Conservation (phyloP, 257 asterid genomes). For the Salvia hispanica region DNA sequence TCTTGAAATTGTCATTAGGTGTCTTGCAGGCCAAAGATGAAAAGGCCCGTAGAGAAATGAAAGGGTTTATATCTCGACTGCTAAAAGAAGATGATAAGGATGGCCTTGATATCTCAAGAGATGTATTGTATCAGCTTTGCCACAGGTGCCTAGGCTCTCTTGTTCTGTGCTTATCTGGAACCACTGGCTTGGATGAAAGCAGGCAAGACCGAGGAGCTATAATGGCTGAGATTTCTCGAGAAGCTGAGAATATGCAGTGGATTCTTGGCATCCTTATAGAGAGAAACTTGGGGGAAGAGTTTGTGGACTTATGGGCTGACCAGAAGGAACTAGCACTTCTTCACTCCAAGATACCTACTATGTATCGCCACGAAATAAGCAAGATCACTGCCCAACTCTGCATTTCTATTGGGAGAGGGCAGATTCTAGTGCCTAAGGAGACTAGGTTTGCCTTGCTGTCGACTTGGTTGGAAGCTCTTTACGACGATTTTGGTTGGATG, state of each 20-base stretch:
- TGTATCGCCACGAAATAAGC: constrained; percentile 85
- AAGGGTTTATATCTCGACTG: constrained; percentile 54
- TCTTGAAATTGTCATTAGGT: constrained; percentile 60
- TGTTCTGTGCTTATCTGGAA: constrained; percentile 67
- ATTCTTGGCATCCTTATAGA: constrained; percentile 66
- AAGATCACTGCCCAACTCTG: constrained; percentile 85
- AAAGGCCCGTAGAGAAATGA: constrained; percentile 79
- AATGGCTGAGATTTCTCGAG: constrained; percentile 82
- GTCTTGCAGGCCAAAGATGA: constrained; percentile 81
- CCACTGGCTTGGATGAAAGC: constrained; percentile 56
- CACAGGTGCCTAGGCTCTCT: constrained; percentile 79
- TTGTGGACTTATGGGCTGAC: constrained; percentile 82
- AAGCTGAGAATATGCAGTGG: constrained; percentile 94
- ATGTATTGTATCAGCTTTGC: constrained; percentile 69
- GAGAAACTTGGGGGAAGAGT: constrained; percentile 74
- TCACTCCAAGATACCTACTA: constrained; percentile 78
- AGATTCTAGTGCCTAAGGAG: constrained; percentile 68
- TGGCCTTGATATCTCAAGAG: constrained; percentile 57
- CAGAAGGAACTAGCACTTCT: constrained; percentile 82
- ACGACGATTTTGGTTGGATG: constrained; percentile 92
- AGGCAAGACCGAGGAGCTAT: constrained; percentile 66
- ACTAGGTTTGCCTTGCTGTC: constrained; percentile 54
- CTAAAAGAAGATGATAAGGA: constrained; percentile 54
- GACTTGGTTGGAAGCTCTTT: constrained; percentile 91
- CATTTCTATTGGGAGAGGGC: constrained; percentile 80